Evolutionary conservation across 257 asterid genomes (phyloP).

Genomic region (Primulina tabacum): DNA sequence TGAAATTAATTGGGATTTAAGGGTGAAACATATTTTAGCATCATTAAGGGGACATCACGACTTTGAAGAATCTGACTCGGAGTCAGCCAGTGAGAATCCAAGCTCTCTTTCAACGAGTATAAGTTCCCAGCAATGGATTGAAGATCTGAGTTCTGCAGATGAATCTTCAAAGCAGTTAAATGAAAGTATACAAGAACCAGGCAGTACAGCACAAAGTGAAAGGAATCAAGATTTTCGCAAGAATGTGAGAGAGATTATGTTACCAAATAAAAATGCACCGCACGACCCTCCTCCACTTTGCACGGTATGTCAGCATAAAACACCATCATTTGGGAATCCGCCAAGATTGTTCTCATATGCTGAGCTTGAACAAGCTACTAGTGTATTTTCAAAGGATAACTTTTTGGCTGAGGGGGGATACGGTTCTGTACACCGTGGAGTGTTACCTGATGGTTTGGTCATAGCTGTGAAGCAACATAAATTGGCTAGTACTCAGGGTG

Average conservation of each 20-base stretch:
- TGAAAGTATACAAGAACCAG: conserved; percentile 31
- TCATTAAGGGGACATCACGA: conserved; percentile 21
- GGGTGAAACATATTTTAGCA: conserved; percentile 30
- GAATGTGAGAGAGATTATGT: conserved; percentile 57
- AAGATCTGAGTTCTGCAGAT: conserved; percentile 48
- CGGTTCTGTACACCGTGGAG: conserved; percentile 86
- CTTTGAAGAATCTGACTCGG: conserved; percentile 47
- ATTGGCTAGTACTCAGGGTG: conserved; percentile 78
- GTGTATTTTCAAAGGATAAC: conserved; percentile 61
- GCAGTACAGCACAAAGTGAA: conserved; percentile 28
- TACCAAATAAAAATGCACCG: conserved; percentile 41
- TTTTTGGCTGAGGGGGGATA: conserved; percentile 94
- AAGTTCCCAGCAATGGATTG: conserved; percentile 53
- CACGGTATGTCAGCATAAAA: conserved; percentile 66
- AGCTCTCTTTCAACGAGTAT: conserved; percentile 52
- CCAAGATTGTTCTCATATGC: conserved; percentile 63
- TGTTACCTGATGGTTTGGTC: conserved; percentile 61
- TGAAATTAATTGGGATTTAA: conserved; percentile 46
- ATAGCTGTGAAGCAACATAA: conserved; percentile 85
- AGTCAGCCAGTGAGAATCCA: conserved; percentile 52
- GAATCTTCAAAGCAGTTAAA: conserved; percentile 41
- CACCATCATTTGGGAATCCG: conserved; percentile 72
- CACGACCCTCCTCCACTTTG: conserved; percentile 84
- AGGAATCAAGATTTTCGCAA: conserved; percentile 27
- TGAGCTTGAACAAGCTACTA: conserved; percentile 73